Evolutionary conservation across 495 filamentous ascomycete species (phyloP).

Genomic region (Lasiosphaeriaceae sp.): DNA sequence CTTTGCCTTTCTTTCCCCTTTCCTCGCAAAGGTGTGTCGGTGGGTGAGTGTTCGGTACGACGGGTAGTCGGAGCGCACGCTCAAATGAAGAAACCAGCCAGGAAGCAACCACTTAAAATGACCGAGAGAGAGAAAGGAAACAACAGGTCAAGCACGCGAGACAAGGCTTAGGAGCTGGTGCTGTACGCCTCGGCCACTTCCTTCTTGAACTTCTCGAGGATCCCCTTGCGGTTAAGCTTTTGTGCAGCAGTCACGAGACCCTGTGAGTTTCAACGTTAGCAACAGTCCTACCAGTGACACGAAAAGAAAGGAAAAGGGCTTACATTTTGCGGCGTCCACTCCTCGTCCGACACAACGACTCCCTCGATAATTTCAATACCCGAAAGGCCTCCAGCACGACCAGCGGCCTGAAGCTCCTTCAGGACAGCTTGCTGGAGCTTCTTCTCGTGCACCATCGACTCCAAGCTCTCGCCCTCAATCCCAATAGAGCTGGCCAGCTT

Average conservation of each 20-base stretch:
- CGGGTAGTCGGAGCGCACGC: neutral
- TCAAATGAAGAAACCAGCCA: neutral
- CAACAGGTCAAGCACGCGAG: neutral
- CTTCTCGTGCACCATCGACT: constrained; percentile 78
- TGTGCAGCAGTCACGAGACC: constrained; percentile 67
- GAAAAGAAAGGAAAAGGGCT: constrained; percentile 37
- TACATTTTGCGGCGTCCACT: constrained; percentile 97
- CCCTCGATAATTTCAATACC: constrained; percentile 92
- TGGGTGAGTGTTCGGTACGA: too few relatives aligned
- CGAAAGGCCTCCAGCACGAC: constrained; percentile 69
- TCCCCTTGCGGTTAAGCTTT: constrained; percentile 69
- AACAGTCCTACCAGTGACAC: constrained; percentile 1
- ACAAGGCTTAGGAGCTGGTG: constrained; percentile 12
- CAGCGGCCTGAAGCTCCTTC: constrained; percentile 73
- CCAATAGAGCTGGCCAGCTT: constrained; percentile 71
- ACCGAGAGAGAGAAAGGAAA: too few relatives aligned
- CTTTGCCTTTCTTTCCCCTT: too few relatives aligned
- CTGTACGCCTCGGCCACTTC: constrained; percentile 60
- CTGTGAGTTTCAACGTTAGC: constrained; percentile 40
- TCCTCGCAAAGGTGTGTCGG: too few relatives aligned
- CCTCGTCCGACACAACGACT: constrained; percentile 88
- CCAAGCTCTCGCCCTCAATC: constrained; percentile 65
- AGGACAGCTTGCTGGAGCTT: constrained; percentile 76
- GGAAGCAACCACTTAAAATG: neutral
- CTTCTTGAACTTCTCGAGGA: constrained; percentile 62